A percentile compares a stretch with the other conserved stretches of the same genome.
These are phyloP conservation scores for Aplosporella prunicola DNA, from an alignment of 2,329 filamentous ascomycete species.

Conservation along the genomic window DNA sequence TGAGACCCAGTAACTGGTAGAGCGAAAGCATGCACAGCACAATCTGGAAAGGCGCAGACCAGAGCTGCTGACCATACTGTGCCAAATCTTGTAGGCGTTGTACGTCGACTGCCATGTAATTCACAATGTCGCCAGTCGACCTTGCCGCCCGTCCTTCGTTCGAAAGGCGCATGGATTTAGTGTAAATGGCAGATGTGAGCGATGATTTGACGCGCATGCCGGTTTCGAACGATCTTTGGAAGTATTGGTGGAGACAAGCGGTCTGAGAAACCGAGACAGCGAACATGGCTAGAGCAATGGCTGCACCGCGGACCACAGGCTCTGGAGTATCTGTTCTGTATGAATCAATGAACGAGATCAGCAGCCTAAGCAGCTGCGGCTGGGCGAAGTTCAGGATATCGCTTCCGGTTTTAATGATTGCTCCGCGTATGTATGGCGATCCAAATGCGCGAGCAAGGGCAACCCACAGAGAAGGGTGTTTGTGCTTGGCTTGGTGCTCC, in stretches of 20 bases:
- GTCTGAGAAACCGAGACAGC: constrained; percentile 78
- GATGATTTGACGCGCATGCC: constrained; percentile 96
- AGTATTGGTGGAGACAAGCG: constrained; percentile 89
- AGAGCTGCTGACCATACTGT: constrained; percentile 89
- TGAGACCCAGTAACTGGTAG: constrained; percentile 87
- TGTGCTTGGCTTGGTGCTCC: constrained; percentile 68
- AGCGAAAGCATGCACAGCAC: constrained; percentile 89
- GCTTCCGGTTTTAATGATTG: constrained; percentile 80
- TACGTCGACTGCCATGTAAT: constrained; percentile 98
- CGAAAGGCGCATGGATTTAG: constrained; percentile 79
- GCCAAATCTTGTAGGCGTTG: constrained; percentile 90
- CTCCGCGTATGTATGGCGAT: constrained; percentile 69
- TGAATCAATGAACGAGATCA: constrained; percentile 78
- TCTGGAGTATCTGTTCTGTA: constrained; percentile 57
- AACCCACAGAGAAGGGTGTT: constrained; percentile 73
- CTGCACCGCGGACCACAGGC: constrained; percentile 72
- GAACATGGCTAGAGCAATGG: constrained; percentile 91
- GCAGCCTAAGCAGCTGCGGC: constrained; percentile 74
- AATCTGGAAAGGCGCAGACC: constrained; percentile 97
- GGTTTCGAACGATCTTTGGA: constrained; percentile 86
- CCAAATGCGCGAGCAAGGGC: constrained; percentile 79
- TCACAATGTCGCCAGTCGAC: constrained; percentile 95
- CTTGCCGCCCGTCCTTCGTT: constrained; percentile 86
- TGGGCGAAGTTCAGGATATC: constrained; percentile 81
- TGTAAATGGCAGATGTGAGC: constrained; percentile 82